Conservation (phyloP, 2,329 filamentous ascomycete species). For the Botrytis sinoallii region DNA sequence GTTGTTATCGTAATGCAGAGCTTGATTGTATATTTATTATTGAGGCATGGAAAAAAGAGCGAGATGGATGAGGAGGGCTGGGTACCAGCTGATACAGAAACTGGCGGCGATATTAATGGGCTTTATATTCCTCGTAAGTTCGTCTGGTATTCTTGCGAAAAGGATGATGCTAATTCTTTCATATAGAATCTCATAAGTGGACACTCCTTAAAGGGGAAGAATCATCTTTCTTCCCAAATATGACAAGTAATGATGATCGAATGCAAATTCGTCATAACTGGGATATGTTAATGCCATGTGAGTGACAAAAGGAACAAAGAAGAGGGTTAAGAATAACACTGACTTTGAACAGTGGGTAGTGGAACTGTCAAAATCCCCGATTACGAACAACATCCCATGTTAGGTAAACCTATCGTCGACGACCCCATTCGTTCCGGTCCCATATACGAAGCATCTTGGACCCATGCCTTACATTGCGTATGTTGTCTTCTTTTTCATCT, state of each 20-base stretch:
- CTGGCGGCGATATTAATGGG: constrained; percentile 39
- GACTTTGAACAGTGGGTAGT: constrained; percentile 30
- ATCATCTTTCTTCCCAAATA: constrained; percentile 37
- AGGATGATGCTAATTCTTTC: not conserved
- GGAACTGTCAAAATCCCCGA: constrained; percentile 37
- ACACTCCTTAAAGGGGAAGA: constrained; percentile 35
- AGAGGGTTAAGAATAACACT: not conserved
- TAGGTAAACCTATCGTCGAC: constrained; percentile 36
- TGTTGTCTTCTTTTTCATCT: not conserved
- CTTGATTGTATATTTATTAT: constrained; percentile 33
- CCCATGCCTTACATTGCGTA: constrained; percentile 38
- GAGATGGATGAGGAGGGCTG: constrained; percentile 5
- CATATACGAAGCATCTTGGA: constrained; percentile 39
- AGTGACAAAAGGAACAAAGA: not conserved
- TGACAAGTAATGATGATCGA: constrained; percentile 34
- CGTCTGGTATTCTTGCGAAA: not conserved
- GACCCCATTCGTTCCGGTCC: constrained; percentile 37
- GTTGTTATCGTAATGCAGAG: constrained; percentile 32
- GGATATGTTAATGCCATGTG: constrained; percentile 38
- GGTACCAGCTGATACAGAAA: constrained; percentile 31
- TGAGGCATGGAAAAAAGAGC: constrained; percentile 20
- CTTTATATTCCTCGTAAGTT: constrained; percentile 36
- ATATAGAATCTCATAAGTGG: constrained; percentile 32
- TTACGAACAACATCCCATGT: constrained; percentile 35
- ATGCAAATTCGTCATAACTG: constrained; percentile 37